phyloP scores from a whole-genome alignment of 2,329 filamentous ascomycete genomes.

The Aspergillus sojae region DNA sequence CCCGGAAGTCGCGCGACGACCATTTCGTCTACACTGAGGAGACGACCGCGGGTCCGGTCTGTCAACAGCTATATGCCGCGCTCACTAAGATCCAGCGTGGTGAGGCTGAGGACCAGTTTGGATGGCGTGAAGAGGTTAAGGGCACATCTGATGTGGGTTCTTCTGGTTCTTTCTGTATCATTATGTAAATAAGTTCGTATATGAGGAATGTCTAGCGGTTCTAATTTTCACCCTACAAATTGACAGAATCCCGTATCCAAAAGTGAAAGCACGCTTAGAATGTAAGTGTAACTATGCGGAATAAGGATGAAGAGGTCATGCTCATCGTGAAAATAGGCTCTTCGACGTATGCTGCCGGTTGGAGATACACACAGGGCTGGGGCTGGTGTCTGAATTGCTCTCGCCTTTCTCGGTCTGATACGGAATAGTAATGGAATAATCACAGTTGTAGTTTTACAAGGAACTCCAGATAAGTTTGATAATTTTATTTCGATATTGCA shows the following conservation, averaged over 20 bases:
- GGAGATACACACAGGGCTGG: neutral
- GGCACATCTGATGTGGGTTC: neutral
- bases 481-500: no score
- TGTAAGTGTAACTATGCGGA: neutral
- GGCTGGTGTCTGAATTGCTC: neutral
- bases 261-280: neutral
- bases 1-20: constrained; percentile 18
- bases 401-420: neutral
- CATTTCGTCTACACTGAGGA: neutral
- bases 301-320: neutral
- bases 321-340: neutral
- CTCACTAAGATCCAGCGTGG: neutral
- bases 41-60: neutral
- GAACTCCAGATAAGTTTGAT: no score
- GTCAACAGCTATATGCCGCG: neutral
- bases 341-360: neutral
- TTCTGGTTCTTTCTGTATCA: neutral
- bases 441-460: no score
- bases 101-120: neutral
- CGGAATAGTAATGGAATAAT: neutral
- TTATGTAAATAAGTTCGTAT: neutral
- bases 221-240: neutral
- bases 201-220: neutral
- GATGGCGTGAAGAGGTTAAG: neutral
- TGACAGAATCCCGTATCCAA: neutral